Evolutionary conservation across 805 yeast genomes (phyloP).

Genomic region (Wickerhamiella dianesei): DNA sequence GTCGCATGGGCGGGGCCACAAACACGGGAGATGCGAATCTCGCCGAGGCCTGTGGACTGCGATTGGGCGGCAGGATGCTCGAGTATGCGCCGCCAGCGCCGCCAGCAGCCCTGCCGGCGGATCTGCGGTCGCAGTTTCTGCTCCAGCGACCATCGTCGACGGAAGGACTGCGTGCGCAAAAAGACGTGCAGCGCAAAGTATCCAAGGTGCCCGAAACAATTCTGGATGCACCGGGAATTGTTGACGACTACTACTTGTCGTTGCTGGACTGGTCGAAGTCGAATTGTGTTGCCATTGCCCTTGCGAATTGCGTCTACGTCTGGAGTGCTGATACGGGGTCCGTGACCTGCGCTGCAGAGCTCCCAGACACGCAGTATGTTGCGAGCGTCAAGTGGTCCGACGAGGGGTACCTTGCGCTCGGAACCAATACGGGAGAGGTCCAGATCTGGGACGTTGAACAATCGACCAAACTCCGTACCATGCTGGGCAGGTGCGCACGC

Average conservation of each 20-base stretch:
- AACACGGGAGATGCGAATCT: background rate
- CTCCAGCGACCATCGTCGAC: background rate
- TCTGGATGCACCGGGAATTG: conserved; percentile 87
- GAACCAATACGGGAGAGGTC: conserved; percentile 65
- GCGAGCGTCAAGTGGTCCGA: conserved; percentile 81
- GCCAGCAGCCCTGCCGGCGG: background rate
- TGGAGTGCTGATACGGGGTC: conserved; percentile 84
- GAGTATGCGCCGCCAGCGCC: conserved; percentile 1
- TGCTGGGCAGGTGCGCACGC: conserved; percentile 61
- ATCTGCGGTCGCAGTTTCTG: background rate
- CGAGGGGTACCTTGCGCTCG: conserved; percentile 79
- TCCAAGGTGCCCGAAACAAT: conserved; percentile 86
- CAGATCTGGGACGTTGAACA: conserved; percentile 92
- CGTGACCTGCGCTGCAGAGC: conserved; percentile 43
- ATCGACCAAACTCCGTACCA: conserved; percentile 57
- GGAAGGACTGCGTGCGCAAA: background rate
- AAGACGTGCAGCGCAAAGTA: conserved; percentile 36
- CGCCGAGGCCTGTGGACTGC: background rate
- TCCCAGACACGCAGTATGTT: conserved; percentile 28
- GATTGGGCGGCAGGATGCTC: background rate
- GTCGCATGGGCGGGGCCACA: background rate
- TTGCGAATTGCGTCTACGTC: conserved; percentile 68
- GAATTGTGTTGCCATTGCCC: conserved; percentile 75
- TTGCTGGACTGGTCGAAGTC: conserved; percentile 76
- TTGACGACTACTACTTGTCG: conserved; percentile 85